These are phyloP conservation scores for Mesembryanthemum crystallinum DNA, from an alignment of 148 eudicot genomes.

Conservation along the genomic window DNA sequence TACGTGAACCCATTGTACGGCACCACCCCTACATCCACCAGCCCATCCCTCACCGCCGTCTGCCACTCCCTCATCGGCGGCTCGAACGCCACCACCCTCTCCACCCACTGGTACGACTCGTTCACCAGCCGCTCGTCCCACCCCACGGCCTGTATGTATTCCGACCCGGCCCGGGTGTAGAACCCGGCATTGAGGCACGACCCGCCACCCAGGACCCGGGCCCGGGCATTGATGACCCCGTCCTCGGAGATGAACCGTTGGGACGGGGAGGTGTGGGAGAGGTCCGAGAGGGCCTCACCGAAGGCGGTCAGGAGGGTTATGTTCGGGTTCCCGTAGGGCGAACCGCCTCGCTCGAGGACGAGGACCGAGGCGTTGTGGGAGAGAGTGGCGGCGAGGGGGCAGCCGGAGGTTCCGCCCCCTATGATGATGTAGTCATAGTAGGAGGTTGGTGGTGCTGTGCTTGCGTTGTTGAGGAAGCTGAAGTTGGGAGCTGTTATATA, in stretches of 20 bases:
- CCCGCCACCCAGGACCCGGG: slow-evolving; percentile 82
- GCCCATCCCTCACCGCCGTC: slow-evolving; percentile 65
- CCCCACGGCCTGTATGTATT: slow-evolving; percentile 36
- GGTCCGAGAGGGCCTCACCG: slow-evolving; percentile 63
- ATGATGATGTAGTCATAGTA: slow-evolving; percentile 87
- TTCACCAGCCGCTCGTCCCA: slow-evolving; percentile 63
- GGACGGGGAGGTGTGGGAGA: slow-evolving; percentile 61
- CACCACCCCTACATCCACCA: slow-evolving; percentile 56
- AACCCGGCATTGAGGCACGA: slow-evolving; percentile 87
- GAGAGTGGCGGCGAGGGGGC: slow-evolving; percentile 85
- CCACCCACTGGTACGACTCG: slow-evolving; percentile 78
- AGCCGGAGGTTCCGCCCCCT: slow-evolving; percentile 90
- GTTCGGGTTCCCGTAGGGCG: slow-evolving; percentile 87
- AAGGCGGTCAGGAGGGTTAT: slow-evolving; percentile 60
- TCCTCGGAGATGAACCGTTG: slow-evolving; percentile 90
- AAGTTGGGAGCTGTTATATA: slow-evolving; percentile 47
- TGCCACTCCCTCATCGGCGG: slow-evolving; percentile 77
- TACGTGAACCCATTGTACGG: slow-evolving; percentile 75
- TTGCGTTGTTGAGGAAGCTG: slow-evolving; percentile 66
- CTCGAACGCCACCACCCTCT: slow-evolving; percentile 61
- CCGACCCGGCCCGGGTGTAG: slow-evolving; percentile 62
- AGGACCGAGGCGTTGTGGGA: slow-evolving; percentile 66
- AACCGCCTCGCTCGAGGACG: slow-evolving; percentile 90
- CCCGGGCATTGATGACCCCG: slow-evolving; percentile 81
- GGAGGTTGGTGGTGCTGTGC: slow-evolving; percentile 52